Conservation (phyloP, 2,329 filamentous ascomycete genomes). For the Phyllosticta citrichinensis region DNA sequence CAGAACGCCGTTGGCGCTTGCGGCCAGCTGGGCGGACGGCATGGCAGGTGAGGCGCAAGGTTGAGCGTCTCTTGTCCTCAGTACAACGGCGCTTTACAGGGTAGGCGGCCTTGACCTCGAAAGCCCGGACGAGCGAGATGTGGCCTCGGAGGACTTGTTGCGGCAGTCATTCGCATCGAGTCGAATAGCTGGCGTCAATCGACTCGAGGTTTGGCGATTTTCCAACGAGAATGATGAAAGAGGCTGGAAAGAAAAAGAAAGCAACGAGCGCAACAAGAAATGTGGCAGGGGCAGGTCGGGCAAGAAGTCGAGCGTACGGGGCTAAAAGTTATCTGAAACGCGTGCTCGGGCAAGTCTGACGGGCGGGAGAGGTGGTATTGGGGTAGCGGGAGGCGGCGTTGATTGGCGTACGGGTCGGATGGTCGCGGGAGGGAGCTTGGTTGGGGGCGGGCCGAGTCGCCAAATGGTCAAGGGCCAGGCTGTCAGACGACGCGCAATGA, state of each 20-base stretch:
- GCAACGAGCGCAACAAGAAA: background rate
- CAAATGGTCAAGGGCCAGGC: background rate
- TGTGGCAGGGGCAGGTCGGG: background rate
- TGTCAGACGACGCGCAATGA: background rate
- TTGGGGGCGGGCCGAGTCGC: background rate
- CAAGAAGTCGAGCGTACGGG: background rate
- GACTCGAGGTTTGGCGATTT: background rate
- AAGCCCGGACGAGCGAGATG: background rate
- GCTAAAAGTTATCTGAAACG: background rate
- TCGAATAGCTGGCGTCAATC: background rate
- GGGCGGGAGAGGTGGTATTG: background rate
- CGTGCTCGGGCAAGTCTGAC: background rate
- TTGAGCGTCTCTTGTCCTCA: background rate
- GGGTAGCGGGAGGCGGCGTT: background rate
- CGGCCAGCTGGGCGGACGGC: slow-evolving; percentile 12
- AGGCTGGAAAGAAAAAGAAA: background rate
- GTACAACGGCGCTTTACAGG: background rate
- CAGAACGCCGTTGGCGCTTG: slow-evolving; percentile 21
- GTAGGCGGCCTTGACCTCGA: background rate
- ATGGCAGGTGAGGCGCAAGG: background rate
- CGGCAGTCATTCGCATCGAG: background rate
- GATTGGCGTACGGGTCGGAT: background rate
- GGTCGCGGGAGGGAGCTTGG: background rate
- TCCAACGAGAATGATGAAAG: background rate
- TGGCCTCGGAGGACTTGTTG: background rate